These are phyloP conservation scores for Talaromyces rugulosus DNA, from an alignment of 2,329 filamentous ascomycete genomes.

Conservation along the genomic window DNA sequence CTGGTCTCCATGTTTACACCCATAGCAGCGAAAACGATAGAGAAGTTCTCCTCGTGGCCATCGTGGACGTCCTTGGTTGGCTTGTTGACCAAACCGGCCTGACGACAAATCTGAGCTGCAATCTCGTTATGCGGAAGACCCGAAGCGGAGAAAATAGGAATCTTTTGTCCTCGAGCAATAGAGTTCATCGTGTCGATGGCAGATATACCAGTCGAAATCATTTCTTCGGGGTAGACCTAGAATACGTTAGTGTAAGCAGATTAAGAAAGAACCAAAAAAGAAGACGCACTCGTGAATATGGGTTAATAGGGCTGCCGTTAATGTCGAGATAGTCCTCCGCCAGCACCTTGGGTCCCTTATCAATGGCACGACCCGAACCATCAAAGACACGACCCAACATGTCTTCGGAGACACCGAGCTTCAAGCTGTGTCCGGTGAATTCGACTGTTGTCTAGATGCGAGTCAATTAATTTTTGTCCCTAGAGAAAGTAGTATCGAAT, in stretches of 20 bases:
- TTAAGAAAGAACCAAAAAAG: neutral
- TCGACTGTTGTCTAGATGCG: slow-evolving; percentile 79
- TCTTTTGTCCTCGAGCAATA: slow-evolving; percentile 98
- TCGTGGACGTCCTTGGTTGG: slow-evolving; percentile 96
- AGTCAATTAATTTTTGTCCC: neutral
- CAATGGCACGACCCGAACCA: slow-evolving; percentile 94
- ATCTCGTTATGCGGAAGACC: slow-evolving; percentile 99
- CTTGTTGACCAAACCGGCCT: slow-evolving; percentile 79
- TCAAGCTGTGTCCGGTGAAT: slow-evolving; percentile 94
- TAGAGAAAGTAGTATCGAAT: neutral
- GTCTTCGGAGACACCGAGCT: slow-evolving; percentile 98
- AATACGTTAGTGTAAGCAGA: neutral
- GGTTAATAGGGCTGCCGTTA: slow-evolving; percentile 98
- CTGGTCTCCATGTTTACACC: slow-evolving; percentile 99
- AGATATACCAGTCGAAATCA: slow-evolving; percentile 99
- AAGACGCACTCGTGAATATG: slow-evolving; percentile 77
- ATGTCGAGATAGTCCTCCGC: slow-evolving; percentile 98
- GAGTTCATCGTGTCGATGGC: slow-evolving; percentile 98
- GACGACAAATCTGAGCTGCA: slow-evolving; percentile 96
- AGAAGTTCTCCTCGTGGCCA: slow-evolving; percentile 98
- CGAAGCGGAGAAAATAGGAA: slow-evolving; percentile 96
- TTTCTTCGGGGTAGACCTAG: slow-evolving; percentile 97
- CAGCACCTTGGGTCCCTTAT: slow-evolving; percentile 97
- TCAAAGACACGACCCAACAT: slow-evolving; percentile 99
- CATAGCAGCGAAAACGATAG: slow-evolving; percentile 99